Evolutionary conservation across 345 rosid species (phyloP), one percentile per base, ranked within the genome.

Genomic region (Salix viminalis): DNA sequence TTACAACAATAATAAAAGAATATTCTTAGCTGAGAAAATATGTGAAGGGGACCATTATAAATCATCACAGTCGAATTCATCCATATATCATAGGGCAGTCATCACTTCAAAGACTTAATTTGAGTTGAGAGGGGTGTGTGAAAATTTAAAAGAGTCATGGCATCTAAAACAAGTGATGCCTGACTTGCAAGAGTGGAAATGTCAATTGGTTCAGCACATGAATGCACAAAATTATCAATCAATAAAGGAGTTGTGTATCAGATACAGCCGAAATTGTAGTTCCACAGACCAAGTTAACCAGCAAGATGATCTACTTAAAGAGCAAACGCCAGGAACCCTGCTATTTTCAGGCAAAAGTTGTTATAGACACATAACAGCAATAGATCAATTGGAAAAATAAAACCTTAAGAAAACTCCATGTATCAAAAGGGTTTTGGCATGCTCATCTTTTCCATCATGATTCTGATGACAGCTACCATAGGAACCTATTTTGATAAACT

Each of bases 391-490:
- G 39, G 8, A 30, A 67, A 14, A 44, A 13, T n/a, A 24, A 28
- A 52, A 54, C 60, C 34, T 72, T 16, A 23, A 28, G 67, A 56
- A 18, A 75, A 18, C 41, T 32, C 72, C 24, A 52, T 60, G 39
- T 58, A 30, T 66, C 4, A 64, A 50, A 54, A 69, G 26, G 16
- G 39, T 60, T 24, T 24, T 71, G 28, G 65, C 23, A 60, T 34
- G 65, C 62, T 66, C 76, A 95, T 98, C 98, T 70, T 86, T 67
- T 28, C 97, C 99, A 74, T 91, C 89, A 5, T 78, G 94, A 82
- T 90, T 95, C 30, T 91, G 85, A 78, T 91, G 98, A 85, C 97
- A 96, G 79, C 83, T 86, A 76, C 99, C 98, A 84, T 96, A 96
- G 42, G 98, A 96, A 87, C 93, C 97, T 68, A 96, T 92, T 77